Conservation (phyloP, 2,329 filamentous ascomycete species). For the Aureobasidium sp. region DNA sequence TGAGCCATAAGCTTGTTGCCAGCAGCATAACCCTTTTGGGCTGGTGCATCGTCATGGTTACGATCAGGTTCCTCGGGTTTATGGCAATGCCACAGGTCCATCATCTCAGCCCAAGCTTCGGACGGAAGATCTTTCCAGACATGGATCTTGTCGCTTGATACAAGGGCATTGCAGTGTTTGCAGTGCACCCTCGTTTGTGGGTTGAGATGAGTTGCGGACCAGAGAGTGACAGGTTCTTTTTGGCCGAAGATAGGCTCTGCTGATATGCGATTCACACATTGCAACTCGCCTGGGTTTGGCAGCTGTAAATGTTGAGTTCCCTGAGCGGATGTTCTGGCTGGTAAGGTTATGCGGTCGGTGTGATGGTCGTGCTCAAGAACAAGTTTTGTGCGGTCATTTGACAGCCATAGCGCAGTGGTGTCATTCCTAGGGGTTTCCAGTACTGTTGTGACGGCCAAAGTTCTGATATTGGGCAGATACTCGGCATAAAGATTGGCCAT, state of each 20-base stretch:
- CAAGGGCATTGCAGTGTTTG: constrained; percentile 18
- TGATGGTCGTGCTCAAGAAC: constrained; percentile 39
- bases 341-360: constrained; percentile 37
- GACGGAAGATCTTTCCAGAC: constrained; percentile 90
- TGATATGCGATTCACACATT: constrained; percentile 4
- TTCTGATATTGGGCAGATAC: constrained; percentile 51
- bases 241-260: background rate
- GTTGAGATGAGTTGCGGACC: constrained; percentile 32
- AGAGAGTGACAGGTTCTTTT: constrained; percentile 33
- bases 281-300: background rate
- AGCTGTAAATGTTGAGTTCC: constrained; percentile 22
- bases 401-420: constrained; percentile 36
- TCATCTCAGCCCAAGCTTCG: constrained; percentile 99
- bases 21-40: constrained; percentile 69
- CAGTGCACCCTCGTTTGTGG: constrained; percentile 22
- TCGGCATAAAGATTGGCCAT: constrained; percentile 47
- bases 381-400: constrained; percentile 35
- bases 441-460: constrained; percentile 48
- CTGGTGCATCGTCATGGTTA: constrained; percentile 37
- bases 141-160: constrained; percentile 30
- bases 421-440: constrained; percentile 36
- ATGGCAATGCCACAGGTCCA: constrained; percentile 99
- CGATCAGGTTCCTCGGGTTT: constrained; percentile 61
- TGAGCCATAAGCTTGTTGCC: constrained; percentile 62
- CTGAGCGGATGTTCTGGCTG: constrained; percentile 35